These are phyloP conservation scores for Rhodotorula babjevae DNA, from an alignment of 768 basidiomycete genomes.

Conservation along the genomic window DNA sequence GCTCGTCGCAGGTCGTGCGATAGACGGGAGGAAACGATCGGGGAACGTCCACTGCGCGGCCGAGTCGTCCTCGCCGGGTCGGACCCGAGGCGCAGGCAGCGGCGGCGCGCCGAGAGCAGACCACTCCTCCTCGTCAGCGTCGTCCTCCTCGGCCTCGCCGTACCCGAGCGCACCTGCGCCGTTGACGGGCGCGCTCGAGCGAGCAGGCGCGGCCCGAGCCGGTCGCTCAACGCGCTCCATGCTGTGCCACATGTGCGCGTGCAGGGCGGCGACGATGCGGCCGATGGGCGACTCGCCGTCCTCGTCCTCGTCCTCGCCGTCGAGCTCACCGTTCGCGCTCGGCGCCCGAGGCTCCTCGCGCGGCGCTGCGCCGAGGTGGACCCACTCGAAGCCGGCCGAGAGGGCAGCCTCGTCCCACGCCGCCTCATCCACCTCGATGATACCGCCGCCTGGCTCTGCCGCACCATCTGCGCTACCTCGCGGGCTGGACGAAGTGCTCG, in stretches of 20 bases:
- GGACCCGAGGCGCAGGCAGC: not conserved
- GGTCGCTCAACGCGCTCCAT: not conserved
- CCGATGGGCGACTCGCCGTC: not conserved
- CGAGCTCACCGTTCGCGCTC: too few relatives aligned
- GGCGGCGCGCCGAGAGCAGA: not conserved
- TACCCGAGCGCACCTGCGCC: not conserved
- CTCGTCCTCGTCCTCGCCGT: not conserved
- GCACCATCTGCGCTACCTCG: not conserved
- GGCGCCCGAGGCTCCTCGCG: not conserved
- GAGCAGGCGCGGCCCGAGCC: fast-evolving
- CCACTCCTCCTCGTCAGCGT: not conserved
- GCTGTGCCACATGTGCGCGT: constrained; percentile 19
- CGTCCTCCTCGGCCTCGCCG: not conserved
- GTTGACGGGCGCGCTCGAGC: too few relatives aligned
- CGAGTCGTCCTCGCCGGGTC: not conserved
- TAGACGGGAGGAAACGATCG: constrained; percentile 4
- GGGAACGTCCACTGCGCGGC: not conserved
- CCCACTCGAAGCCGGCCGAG: constrained; percentile 21
- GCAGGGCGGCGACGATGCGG: constrained; percentile 4
- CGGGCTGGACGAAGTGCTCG: too few relatives aligned
- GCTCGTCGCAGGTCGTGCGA: not conserved
- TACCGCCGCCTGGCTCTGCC: not conserved
- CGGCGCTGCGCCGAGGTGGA: not conserved
- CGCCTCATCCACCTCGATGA: not conserved
- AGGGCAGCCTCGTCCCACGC: constrained; percentile 21